These are phyloP conservation scores for Erodium chrysanthum DNA, from an alignment of 441 rosid species.

Conservation along the genomic window DNA sequence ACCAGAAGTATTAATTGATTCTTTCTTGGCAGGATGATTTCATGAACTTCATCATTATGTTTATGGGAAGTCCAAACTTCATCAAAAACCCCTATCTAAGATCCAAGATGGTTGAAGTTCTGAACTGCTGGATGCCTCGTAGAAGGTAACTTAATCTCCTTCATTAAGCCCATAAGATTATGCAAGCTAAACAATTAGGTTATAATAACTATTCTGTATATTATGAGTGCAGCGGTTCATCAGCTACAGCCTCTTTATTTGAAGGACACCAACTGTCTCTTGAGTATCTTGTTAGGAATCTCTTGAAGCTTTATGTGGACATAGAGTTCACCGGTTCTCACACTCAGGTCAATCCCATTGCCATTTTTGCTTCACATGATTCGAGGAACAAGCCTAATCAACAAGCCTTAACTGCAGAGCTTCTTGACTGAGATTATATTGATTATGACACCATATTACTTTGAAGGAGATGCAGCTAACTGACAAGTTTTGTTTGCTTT, in stretches of 20 bases:
- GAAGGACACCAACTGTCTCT: conserved; percentile 91
- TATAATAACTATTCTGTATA: conserved; percentile 16
- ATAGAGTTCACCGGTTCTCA: conserved; percentile 97
- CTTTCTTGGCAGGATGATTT: conserved; percentile 70
- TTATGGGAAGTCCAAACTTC: conserved; percentile 84
- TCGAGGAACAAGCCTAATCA: too few relatives aligned
- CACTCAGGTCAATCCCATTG: conserved; percentile 64
- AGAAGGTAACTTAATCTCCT: conserved; percentile 40
- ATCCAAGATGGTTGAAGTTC: conserved; percentile 98
- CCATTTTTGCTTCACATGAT: too few relatives aligned
- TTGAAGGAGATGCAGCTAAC: too few relatives aligned
- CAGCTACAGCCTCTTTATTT: conserved; percentile 69
- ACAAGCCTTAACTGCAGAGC: too few relatives aligned
- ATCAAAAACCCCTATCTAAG: conserved; percentile 91
- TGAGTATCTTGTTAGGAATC: conserved; percentile 92
- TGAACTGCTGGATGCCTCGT: conserved; percentile 98
- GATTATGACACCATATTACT: too few relatives aligned
- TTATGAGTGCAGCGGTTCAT: conserved; percentile 57
- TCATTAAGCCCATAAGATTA: background rate
- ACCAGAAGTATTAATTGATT: conserved; percentile 1
- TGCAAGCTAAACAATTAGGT: background rate
- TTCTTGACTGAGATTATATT: too few relatives aligned
- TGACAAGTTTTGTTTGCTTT: background rate
- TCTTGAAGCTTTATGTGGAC: conserved; percentile 93
- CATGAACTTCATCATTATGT: conserved; percentile 97